Conservation (phyloP, 495 filamentous ascomycete species). For the Hypoxylon subgilvum region DNA sequence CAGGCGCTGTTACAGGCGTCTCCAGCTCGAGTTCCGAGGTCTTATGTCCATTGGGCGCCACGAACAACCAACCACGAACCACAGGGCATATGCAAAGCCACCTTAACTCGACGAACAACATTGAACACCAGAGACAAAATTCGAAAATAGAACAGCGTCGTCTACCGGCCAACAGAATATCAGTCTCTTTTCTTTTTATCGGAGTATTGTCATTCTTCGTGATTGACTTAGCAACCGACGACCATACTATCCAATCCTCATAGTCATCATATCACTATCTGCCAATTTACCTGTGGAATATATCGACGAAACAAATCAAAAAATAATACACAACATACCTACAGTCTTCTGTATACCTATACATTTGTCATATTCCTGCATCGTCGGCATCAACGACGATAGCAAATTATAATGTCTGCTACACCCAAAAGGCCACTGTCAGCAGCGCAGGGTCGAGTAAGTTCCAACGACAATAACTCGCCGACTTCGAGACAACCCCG, state of each 20-base stretch:
- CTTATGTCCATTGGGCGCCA: slow-evolving; percentile 11
- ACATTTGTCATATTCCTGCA: slow-evolving; percentile 15
- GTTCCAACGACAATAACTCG: slow-evolving; percentile 41
- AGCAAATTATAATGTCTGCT: slow-evolving; percentile 44
- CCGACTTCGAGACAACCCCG: slow-evolving; percentile 31
- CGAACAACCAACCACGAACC: slow-evolving; percentile 12
- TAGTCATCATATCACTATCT: slow-evolving; percentile 13
- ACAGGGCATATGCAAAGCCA: slow-evolving; percentile 18
- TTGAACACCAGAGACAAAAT: background rate
- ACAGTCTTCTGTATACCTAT: slow-evolving; percentile 28
- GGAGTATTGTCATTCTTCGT: slow-evolving; percentile 17
- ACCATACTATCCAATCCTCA: slow-evolving; percentile 9
- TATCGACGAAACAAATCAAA: slow-evolving; percentile 2
- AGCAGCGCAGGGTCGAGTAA: slow-evolving; percentile 46
- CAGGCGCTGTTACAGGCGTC: too few relatives aligned
- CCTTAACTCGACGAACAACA: slow-evolving; percentile 6
- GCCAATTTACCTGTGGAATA: slow-evolving; percentile 15
- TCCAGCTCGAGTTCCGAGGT: background rate
- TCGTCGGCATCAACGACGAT: background rate
- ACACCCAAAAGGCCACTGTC: slow-evolving; percentile 53
- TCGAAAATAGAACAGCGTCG: slow-evolving; percentile 2
- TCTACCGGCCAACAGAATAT: slow-evolving; percentile 10
- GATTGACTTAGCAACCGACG: slow-evolving; percentile 29
- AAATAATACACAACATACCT: too few relatives aligned
- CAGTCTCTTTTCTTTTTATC: background rate